Percentiles rank a stretch among this genome's conserved stretches.
phyloP scores from a whole-genome alignment of 2,329 filamentous ascomycete genomes.

The Venturia asperata region DNA sequence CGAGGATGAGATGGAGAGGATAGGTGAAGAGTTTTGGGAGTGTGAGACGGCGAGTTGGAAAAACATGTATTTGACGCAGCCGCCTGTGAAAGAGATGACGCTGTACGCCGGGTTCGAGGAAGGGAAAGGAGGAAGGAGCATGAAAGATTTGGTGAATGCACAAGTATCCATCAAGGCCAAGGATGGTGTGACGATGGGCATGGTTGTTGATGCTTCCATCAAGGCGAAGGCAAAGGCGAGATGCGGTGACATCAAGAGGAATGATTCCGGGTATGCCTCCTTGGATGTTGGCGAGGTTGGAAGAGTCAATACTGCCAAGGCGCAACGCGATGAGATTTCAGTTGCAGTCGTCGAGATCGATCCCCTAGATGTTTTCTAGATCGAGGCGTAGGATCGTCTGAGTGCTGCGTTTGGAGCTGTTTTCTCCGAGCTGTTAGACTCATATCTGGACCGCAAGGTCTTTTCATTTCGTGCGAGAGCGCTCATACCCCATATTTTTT shows the following conservation, averaged over 20 bases:
- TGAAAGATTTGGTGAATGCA: slow-evolving; percentile 12
- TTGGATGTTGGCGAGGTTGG: not conserved
- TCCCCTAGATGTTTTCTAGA: not conserved
- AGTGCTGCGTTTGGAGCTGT: not conserved
- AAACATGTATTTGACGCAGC: slow-evolving; percentile 17
- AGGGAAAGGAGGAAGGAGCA: not conserved
- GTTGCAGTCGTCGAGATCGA: slow-evolving; percentile 14
- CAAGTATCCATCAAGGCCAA: slow-evolving; percentile 7
- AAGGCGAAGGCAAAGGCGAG: slow-evolving; percentile 10
- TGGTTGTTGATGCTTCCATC: slow-evolving; percentile 14
- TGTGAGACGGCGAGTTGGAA: slow-evolving; percentile 13
- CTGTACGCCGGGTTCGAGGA: slow-evolving; percentile 9
- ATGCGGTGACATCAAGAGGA: slow-evolving; percentile 5
- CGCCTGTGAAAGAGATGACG: slow-evolving; percentile 16
- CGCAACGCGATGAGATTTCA: not conserved
- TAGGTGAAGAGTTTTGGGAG: slow-evolving; percentile 9
- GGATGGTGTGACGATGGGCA: slow-evolving; percentile 17
- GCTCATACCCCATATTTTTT: not conserved
- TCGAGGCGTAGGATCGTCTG: not conserved
- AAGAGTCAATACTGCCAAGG: not conserved
- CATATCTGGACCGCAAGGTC: slow-evolving; percentile 5
- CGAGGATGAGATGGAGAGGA: slow-evolving; percentile 6
- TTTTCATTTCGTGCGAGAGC: not conserved
- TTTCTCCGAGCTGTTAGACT: not conserved
- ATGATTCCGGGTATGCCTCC: slow-evolving; percentile 13